phyloP scores from a whole-genome alignment of 2,329 filamentous ascomycete species.

The Colletotrichum sp. region DNA sequence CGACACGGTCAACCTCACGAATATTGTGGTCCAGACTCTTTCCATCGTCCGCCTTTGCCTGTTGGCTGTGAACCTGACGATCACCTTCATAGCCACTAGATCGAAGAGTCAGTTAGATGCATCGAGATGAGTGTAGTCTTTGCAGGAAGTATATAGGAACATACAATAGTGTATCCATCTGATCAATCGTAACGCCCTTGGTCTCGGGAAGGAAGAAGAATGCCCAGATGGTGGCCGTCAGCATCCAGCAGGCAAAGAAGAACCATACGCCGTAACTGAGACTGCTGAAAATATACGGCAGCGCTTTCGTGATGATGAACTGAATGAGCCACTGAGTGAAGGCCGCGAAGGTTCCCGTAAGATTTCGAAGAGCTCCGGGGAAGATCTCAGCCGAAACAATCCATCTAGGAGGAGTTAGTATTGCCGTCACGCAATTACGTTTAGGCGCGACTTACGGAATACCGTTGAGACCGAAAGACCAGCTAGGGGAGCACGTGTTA shows the following conservation, averaged over 20 bases:
- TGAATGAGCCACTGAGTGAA: conserved; percentile 45
- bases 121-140: background rate
- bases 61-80: background rate
- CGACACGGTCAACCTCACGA: background rate
- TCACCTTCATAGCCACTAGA: conserved; percentile 12
- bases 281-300: conserved; percentile 48
- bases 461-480: conserved; percentile 48
- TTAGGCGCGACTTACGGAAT: conserved; percentile 31
- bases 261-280: conserved; percentile 58
- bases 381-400: conserved; percentile 50
- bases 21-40: conserved; percentile 11
- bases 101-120: background rate
- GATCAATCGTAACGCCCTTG: conserved; percentile 57
- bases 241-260: conserved; percentile 59
- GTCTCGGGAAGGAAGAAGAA: conserved; percentile 60
- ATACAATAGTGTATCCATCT: conserved; percentile 45
- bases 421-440: background rate
- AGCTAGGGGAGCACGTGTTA: conserved; percentile 28
- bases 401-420: conserved; percentile 29
- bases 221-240: conserved; percentile 50
- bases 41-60: background rate
- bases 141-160: background rate
- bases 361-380: conserved; percentile 43
- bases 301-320: conserved; percentile 46
- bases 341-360: conserved; percentile 45